Conservation (phyloP, 2,329 filamentous ascomycete genomes). For the Aspergillus phoenicis region DNA sequence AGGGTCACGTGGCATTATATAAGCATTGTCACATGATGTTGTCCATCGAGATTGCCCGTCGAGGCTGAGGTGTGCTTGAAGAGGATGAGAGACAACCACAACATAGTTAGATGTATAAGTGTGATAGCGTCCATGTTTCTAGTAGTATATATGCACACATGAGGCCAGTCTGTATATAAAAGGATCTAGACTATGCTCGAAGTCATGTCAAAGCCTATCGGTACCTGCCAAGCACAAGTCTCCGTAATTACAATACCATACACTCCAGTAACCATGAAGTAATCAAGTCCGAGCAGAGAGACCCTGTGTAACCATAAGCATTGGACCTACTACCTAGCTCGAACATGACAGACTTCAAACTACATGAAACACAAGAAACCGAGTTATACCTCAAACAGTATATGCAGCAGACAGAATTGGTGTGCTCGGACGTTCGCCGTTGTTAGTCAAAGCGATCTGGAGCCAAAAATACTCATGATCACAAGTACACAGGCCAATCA, state of each 20-base stretch:
- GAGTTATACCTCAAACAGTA: not conserved
- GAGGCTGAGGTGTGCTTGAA: not conserved
- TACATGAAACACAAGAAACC: not conserved
- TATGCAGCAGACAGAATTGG: not conserved
- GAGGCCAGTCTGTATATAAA: no score
- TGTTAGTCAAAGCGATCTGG: not conserved
- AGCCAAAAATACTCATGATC: not conserved
- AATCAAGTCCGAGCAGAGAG: no score
- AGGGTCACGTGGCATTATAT: conserved; percentile 13
- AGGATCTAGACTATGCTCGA: no score
- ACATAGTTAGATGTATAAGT: not conserved
- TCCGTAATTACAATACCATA: no score
- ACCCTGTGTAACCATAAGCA: not conserved
- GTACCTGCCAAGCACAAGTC: no score
- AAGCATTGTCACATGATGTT: conserved; percentile 6
- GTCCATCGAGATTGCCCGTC: not conserved
- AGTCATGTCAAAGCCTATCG: no score
- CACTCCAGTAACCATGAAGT: no score
- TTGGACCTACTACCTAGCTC: not conserved
- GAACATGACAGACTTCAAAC: not conserved
- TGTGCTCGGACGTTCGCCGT: not conserved
- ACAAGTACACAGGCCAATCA: not conserved
- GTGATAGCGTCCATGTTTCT: not conserved
- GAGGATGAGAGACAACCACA: not conserved
- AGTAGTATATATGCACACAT: not conserved